Base-by-base conservation (phyloP, 495 filamentous ascomycete species). In the Cairneyella variabilis region DNA sequence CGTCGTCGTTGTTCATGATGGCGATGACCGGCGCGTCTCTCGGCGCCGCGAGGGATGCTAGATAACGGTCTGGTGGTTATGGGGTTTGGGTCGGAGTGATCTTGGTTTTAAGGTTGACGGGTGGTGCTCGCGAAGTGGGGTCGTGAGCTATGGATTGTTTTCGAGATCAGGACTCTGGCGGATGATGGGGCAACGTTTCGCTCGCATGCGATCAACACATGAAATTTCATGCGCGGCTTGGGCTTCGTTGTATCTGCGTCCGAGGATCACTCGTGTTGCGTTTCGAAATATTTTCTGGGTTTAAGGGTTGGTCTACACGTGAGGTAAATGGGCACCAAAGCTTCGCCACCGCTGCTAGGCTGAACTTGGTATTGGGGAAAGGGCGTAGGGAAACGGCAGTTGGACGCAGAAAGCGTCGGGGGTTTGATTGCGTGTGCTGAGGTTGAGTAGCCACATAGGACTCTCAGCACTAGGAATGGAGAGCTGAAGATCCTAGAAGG, bases 1-100 rank as follows among this genome's bases (percentile, higher is more conserved):
- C 86, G 61, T 95, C 90, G 69, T 88, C 80, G 76, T 83, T 84
- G 75, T 83, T 84, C 74, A 77, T 84, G 63, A 47, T 67, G 61
- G 69, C 43, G 25, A 44, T 28, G 23, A 21, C 12, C n/a, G 34
- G 59, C 55, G 59, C 56, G 55, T 58, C 23, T 49, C 48, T 53
- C n/a, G 47, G 49, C 55, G 51, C 51, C 12, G 51, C 44, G 44
- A 45, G n/a, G 22, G 36, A 18, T 44, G 21, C 30, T 30, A 6
- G 23, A 27, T 47, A 9, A 20, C 16, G 44, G 30, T 16, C n/a
- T 17, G 44, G 44, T 47, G n/a, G 22, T 37, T 23, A 32, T 32
- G 28, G 34, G 14, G 42, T 46, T 18, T 27, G 42, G 21, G 43
- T n/a, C 40, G 25, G 36, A 18, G 42, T 45, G 39, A n/a, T 30